Conservation (phyloP, 2,329 filamentous ascomycete genomes). For the Monosporascus sp. region DNA sequence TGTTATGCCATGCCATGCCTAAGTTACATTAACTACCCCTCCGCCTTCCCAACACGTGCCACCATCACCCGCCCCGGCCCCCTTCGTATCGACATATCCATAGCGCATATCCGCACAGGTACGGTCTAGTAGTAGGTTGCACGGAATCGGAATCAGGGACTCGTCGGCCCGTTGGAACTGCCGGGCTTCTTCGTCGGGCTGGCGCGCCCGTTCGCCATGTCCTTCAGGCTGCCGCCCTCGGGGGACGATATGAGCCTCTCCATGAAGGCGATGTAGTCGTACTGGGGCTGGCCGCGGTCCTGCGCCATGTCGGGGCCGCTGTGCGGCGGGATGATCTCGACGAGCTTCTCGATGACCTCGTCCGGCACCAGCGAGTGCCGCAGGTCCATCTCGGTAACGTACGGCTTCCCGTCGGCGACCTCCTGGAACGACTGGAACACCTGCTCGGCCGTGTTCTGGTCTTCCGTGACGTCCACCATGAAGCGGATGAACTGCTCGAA, state of each 20-base stretch:
- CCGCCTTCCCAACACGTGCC: no score
- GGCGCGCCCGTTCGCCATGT: constrained; percentile 23
- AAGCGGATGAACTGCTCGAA: constrained; percentile 99
- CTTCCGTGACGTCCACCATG: constrained; percentile 98
- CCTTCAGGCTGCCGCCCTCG: constrained; percentile 22
- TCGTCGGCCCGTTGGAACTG: constrained; percentile 3
- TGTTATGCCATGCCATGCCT: neutral
- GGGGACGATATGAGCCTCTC: constrained; percentile 61
- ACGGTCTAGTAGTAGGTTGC: no score
- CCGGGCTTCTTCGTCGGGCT: constrained; percentile 25
- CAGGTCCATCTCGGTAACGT: constrained; percentile 96
- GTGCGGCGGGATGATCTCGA: constrained; percentile 80
- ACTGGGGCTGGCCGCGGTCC: constrained; percentile 81
- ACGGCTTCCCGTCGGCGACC: constrained; percentile 96
- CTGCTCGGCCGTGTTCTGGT: constrained; percentile 97
- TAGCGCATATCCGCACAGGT: no score
- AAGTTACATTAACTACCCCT: no score
- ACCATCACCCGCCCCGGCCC: no score
- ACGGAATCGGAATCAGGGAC: no score
- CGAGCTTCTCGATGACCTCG: constrained; percentile 89
- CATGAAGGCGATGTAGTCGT: constrained; percentile 97
- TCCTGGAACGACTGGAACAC: constrained; percentile 97
- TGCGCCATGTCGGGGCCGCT: constrained; percentile 79
- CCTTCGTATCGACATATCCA: neutral
- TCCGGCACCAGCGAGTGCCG: constrained; percentile 93